Conservation (phyloP, 2,329 filamentous ascomycete species). For the Emergomyces pasteurianus region DNA sequence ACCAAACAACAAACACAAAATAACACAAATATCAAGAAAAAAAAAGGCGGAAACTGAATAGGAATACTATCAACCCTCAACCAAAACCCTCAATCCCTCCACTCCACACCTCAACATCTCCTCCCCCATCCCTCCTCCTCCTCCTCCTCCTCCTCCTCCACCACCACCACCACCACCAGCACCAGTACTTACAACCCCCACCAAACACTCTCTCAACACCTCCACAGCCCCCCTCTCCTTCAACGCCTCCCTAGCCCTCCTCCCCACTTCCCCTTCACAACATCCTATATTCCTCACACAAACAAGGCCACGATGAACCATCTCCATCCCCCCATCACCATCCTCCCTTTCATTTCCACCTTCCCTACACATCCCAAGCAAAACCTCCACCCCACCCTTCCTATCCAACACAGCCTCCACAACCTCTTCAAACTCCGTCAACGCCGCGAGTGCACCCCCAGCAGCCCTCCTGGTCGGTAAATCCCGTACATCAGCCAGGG, state of each 20-base stretch:
- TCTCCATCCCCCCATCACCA: conserved; percentile 30
- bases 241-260: conserved; percentile 48
- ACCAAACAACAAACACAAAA: too few species aligned
- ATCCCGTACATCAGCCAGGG: conserved; percentile 78
- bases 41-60: conserved; percentile 5
- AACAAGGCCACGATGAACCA: conserved; percentile 58
- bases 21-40: background rate
- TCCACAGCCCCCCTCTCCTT: conserved; percentile 53
- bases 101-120: conserved; percentile 61
- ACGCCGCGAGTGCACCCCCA: conserved; percentile 73
- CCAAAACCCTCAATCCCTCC: conserved; percentile 57
- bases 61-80: conserved; percentile 19
- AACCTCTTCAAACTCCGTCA: conserved; percentile 67
- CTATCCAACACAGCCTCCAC: conserved; percentile 59
- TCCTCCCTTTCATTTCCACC: conserved; percentile 36
- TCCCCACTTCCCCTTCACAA: conserved; percentile 53
- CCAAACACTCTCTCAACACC: conserved; percentile 50
- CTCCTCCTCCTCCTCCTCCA: background rate
- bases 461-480: conserved; percentile 67
- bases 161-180: conserved; percentile 26
- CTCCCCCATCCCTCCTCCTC: conserved; percentile 47
- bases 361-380: conserved; percentile 71
- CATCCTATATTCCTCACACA: conserved; percentile 61
- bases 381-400: conserved; percentile 59
- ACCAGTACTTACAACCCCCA: conserved; percentile 40